These are phyloP conservation scores for Metschnikowia lachancei DNA, from an alignment of 805 yeast genomes.

Conservation along the genomic window DNA sequence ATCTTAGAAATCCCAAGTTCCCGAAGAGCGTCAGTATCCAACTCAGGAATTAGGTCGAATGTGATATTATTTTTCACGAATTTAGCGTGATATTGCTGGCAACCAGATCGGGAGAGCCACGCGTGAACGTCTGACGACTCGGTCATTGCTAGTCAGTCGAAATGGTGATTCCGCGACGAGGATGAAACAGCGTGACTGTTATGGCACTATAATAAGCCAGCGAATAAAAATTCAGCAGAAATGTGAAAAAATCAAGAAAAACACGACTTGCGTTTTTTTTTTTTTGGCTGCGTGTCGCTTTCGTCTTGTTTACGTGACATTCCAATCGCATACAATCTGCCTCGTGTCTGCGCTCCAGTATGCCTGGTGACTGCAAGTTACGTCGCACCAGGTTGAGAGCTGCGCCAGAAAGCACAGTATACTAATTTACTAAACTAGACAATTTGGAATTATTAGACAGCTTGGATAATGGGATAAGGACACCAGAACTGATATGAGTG, in stretches of 20 bases:
- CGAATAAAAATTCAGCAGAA: background rate
- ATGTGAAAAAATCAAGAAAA: background rate
- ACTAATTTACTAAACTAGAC: background rate
- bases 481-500: too few relatives aligned
- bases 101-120: slow-evolving; percentile 37
- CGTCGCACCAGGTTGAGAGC: background rate
- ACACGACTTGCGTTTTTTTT: background rate
- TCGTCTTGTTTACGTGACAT: background rate
- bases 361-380: background rate
- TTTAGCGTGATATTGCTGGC: slow-evolving; percentile 33
- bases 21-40: slow-evolving; percentile 61
- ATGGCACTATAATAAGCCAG: background rate
- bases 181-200: background rate
- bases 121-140: slow-evolving; percentile 28
- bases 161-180: background rate
- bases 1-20: slow-evolving; percentile 73
- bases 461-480: too few relatives aligned
- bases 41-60: slow-evolving; percentile 53
- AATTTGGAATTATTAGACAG: too few relatives aligned
- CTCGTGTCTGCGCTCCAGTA: background rate
- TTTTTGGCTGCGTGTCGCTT: background rate
- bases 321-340: slow-evolving; percentile 1
- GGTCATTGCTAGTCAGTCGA: slow-evolving; percentile 7
- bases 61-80: slow-evolving; percentile 53
- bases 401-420: too few relatives aligned